These are phyloP conservation scores for Pisolithus tinctorius DNA, from an alignment of 768 basidiomycete species.

Conservation along the genomic window DNA sequence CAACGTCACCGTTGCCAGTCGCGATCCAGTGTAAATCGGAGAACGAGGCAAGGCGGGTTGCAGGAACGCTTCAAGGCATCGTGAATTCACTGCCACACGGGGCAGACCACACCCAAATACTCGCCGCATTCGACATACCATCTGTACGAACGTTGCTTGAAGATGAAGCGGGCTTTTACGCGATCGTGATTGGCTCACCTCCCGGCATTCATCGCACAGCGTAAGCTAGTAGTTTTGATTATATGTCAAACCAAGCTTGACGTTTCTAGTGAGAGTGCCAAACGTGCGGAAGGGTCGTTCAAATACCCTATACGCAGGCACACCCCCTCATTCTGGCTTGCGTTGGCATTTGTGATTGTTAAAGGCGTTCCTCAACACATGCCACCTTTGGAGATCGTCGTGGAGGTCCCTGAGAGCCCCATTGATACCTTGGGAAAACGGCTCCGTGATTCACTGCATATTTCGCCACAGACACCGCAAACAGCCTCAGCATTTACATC, in stretches of 20 bases:
- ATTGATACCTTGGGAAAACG: background rate
- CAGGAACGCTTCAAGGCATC: background rate
- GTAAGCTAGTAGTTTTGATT: background rate
- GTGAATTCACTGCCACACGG: background rate
- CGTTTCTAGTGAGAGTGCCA: background rate
- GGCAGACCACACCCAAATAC: background rate
- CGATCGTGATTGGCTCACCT: no score
- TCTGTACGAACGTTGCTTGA: background rate
- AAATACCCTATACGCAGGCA: background rate
- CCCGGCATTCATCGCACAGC: no score
- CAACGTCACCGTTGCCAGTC: background rate
- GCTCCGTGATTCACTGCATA: background rate
- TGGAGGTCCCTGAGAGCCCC: background rate
- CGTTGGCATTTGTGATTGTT: background rate
- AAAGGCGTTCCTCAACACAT: background rate
- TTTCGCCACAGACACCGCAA: background rate
- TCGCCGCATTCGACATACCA: background rate
- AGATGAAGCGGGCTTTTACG: background rate
- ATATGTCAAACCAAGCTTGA: background rate
- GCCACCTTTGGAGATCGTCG: background rate
- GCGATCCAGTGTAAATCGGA: background rate
- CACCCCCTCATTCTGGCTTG: background rate
- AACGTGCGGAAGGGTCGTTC: background rate
- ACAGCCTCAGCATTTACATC: no score
- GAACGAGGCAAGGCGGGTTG: background rate